These are phyloP conservation scores for Neurospora sp. DNA, from an alignment of 495 filamentous ascomycete species.

Conservation along the genomic window DNA sequence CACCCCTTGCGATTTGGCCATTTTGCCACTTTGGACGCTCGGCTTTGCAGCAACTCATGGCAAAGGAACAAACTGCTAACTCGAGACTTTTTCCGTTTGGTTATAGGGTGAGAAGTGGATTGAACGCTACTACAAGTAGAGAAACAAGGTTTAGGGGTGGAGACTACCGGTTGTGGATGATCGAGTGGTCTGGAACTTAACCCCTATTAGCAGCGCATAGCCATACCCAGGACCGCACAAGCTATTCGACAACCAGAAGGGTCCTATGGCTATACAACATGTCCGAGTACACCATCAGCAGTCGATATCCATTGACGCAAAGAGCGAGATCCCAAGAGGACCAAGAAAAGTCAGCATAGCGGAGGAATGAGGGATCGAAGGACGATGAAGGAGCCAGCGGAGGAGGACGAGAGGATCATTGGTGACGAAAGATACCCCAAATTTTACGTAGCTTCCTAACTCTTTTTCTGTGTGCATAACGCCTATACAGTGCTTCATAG, in stretches of 20 bases:
- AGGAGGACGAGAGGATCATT: not conserved
- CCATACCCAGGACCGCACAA: not conserved
- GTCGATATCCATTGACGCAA: not conserved
- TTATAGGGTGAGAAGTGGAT: constrained; percentile 17
- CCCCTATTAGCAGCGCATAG: not conserved
- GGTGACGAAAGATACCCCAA: not conserved
- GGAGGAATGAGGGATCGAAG: not conserved
- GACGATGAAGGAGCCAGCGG: not conserved
- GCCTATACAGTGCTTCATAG: not conserved
- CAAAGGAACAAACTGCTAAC: not conserved
- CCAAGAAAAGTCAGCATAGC: not conserved
- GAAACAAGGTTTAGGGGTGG: not conserved
- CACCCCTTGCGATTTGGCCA: not conserved
- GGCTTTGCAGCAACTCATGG: not conserved
- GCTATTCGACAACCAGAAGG: not conserved
- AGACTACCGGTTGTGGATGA: not conserved
- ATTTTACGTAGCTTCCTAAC: not conserved
- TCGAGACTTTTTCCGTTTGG: not conserved
- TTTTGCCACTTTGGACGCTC: not conserved
- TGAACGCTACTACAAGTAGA: constrained; percentile 10
- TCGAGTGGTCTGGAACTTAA: not conserved
- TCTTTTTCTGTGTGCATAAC: not conserved
- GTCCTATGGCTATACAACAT: not conserved
- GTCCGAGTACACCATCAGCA: not conserved
- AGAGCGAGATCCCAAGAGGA: not conserved